A percentile compares a stretch with the other conserved stretches of the same genome.
Conservation (phyloP, 2,329 filamentous ascomycete genomes). For the Colletotrichum sp. region DNA sequence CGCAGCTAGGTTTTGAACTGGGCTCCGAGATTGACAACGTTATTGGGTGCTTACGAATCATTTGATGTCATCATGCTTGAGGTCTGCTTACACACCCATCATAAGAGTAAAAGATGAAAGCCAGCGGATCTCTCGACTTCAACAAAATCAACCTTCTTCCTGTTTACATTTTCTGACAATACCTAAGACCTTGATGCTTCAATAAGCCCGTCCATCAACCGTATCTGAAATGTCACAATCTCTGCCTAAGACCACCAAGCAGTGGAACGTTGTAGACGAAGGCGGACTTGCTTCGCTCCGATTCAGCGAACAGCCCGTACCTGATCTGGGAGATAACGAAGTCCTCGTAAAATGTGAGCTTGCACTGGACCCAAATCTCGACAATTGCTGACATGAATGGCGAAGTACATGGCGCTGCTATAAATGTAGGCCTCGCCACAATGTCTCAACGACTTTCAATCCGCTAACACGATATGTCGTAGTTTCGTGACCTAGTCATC, state of each 20-base stretch:
- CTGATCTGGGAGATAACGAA: conserved; percentile 9
- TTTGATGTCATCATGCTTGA: not conserved
- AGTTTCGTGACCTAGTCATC: conserved; percentile 9
- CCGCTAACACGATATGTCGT: not conserved
- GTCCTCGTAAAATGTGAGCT: conserved; percentile 13
- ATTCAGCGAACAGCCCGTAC: not conserved
- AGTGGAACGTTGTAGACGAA: conserved; percentile 4
- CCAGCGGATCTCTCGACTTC: not conserved
- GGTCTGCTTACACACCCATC: not conserved
- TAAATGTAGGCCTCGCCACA: not conserved
- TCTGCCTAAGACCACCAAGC: not conserved
- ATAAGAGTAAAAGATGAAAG: not conserved
- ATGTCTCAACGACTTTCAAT: not conserved
- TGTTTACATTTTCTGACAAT: not conserved
- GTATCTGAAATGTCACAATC: not conserved
- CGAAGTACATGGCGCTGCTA: conserved; percentile 24
- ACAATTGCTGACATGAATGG: conserved; percentile 53
- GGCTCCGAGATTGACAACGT: not conserved
- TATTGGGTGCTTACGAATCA: not conserved
- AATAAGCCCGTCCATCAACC: not conserved
- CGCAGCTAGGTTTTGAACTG: not conserved
- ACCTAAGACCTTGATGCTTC: too few species aligned
- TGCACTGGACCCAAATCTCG: conserved; percentile 29
- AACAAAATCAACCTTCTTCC: not conserved
- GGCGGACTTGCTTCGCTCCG: not conserved